These are phyloP conservation scores for Pichia occidentalis DNA, from an alignment of 805 yeast genomes.

Conservation along the genomic window DNA sequence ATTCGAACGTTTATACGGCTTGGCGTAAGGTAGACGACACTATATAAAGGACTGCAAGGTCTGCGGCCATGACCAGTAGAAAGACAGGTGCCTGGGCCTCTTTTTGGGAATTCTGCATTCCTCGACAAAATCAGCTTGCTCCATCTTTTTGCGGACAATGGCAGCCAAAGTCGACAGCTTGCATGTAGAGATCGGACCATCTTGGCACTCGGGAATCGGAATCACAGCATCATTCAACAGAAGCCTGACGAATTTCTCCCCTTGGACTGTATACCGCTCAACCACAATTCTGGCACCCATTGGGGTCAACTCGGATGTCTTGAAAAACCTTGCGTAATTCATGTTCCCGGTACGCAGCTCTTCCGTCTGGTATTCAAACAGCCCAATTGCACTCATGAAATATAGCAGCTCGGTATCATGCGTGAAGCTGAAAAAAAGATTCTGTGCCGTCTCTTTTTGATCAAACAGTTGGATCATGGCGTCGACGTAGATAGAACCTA, in stretches of 20 bases:
- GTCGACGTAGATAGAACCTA: conserved; percentile 58
- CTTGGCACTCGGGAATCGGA: conserved; percentile 39
- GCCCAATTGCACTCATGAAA: conserved; percentile 58
- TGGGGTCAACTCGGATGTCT: conserved; percentile 42
- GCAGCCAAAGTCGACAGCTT: conserved; percentile 22
- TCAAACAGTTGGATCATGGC: conserved; percentile 29
- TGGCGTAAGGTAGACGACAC: no score
- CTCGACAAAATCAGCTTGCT: conserved; percentile 31
- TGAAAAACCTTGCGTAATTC: conserved; percentile 38
- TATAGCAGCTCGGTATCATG: conserved; percentile 68
- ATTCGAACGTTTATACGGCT: no score
- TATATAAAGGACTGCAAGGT: no score
- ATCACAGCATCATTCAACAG: conserved; percentile 49
- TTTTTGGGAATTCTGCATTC: conserved; percentile 16
- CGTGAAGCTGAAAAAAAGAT: conserved; percentile 49
- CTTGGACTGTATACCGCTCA: conserved; percentile 36
- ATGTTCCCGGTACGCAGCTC: conserved; percentile 36
- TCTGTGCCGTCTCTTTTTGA: conserved; percentile 17
- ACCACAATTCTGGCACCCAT: conserved; percentile 50
- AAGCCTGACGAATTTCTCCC: conserved; percentile 35
- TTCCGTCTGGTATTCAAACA: conserved; percentile 32
- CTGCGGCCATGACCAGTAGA: conserved; percentile 27
- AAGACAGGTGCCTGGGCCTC: conserved; percentile 18
- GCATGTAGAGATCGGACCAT: conserved; percentile 52
- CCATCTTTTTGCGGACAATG: conserved; percentile 3